These are phyloP conservation scores for Lodderomyces parapsilosis DNA, from an alignment of 1,139 yeast species.

Conservation along the genomic window DNA sequence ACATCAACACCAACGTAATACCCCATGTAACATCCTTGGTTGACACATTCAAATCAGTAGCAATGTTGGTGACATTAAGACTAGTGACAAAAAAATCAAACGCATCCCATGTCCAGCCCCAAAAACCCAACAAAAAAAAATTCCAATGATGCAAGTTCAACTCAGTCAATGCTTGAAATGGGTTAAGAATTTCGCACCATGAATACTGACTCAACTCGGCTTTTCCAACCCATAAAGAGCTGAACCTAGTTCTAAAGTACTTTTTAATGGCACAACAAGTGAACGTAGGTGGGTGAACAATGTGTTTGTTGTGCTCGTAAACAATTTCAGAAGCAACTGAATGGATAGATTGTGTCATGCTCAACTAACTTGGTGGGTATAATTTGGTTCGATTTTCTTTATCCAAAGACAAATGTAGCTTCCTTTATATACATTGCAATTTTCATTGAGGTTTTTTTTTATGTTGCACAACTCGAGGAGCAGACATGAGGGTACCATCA, in stretches of 20 bases:
- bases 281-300: slow-evolving; percentile 32
- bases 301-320: slow-evolving; percentile 54
- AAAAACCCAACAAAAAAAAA: slow-evolving; percentile 32
- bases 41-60: slow-evolving; percentile 24
- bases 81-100: slow-evolving; percentile 42
- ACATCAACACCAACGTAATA: slow-evolving; percentile 44
- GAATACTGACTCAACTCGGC: slow-evolving; percentile 28
- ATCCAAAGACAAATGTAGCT: too few species aligned
- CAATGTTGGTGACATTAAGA: slow-evolving; percentile 31
- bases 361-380: too few species aligned
- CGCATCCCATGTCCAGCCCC: slow-evolving; percentile 47
- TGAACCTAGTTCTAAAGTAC: slow-evolving; percentile 29
- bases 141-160: slow-evolving; percentile 35
- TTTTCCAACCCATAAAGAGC: slow-evolving; percentile 31
- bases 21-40: slow-evolving; percentile 42
- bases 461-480: too few species aligned
- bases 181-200: slow-evolving; percentile 32
- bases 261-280: slow-evolving; percentile 23
- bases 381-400: too few species aligned
- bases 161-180: slow-evolving; percentile 30
- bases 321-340: slow-evolving; percentile 31
- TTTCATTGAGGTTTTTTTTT: too few species aligned
- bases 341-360: slow-evolving; percentile 1
- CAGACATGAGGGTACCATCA: too few species aligned
- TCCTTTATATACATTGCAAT: too few species aligned